Percentiles rank a stretch among this genome's conserved stretches.
These are phyloP conservation scores for Ustilago nuda DNA, from an alignment of 1,284 basidiomycete genomes.

Conservation along the genomic window DNA sequence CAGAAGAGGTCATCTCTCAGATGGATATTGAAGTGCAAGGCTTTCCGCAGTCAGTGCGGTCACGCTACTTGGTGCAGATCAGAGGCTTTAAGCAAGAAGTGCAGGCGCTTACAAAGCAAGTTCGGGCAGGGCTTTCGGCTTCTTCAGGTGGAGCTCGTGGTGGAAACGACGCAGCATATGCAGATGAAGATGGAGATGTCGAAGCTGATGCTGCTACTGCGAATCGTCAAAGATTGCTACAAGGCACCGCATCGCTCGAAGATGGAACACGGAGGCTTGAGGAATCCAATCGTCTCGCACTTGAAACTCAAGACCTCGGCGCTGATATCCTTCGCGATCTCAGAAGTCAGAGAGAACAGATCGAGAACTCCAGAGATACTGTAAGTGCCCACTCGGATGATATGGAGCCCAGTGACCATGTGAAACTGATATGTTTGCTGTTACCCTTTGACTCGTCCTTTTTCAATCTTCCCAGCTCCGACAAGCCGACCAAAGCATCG, in stretches of 20 bases:
- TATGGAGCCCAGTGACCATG: background rate
- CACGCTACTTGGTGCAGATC: constrained; percentile 56
- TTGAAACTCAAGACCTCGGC: constrained; percentile 96
- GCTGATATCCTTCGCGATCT: constrained; percentile 90
- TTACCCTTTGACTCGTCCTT: too few relatives aligned
- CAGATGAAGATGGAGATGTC: constrained; percentile 48
- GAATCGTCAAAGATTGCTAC: constrained; percentile 71
- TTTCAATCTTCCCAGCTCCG: constrained; percentile 69
- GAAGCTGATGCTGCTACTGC: constrained; percentile 49
- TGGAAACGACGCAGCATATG: constrained; percentile 32
- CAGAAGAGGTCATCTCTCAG: constrained; percentile 93
- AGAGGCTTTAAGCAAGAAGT: constrained; percentile 54
- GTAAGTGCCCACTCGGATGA: constrained; percentile 71
- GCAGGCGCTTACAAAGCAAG: constrained; percentile 53
- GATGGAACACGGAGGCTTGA: constrained; percentile 77
- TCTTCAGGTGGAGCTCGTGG: constrained; percentile 18
- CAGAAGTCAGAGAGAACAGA: constrained; percentile 89
- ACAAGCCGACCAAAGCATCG: constrained; percentile 74
- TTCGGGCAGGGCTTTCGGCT: constrained; percentile 29
- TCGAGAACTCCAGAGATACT: constrained; percentile 90
- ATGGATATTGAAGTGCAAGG: constrained; percentile 99
- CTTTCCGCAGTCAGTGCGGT: constrained; percentile 77
- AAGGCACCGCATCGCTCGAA: constrained; percentile 70
- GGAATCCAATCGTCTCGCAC: constrained; percentile 89
- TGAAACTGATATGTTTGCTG: background rate